phyloP scores from a whole-genome alignment of 116 monocot species.

The Cymodocea nodosa region DNA sequence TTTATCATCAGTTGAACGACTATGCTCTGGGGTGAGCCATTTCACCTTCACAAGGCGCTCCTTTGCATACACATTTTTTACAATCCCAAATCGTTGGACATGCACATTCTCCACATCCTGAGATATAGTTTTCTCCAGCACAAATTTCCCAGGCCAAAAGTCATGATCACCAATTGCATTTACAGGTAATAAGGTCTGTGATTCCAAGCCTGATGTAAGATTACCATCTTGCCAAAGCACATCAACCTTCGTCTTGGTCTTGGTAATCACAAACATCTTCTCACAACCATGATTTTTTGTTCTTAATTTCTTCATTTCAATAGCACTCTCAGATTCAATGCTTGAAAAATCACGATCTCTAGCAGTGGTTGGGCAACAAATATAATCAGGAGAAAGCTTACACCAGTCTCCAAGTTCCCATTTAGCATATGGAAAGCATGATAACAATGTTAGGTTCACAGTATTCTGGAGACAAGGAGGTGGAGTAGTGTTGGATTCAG shows the following conservation, averaged over 20 bases:
- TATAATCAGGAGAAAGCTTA: constrained; percentile 37
- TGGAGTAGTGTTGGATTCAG: constrained; percentile 9
- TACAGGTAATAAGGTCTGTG: constrained; percentile 40
- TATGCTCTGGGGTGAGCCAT: constrained; percentile 24
- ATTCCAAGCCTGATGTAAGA: constrained; percentile 42
- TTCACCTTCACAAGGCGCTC: constrained; percentile 60
- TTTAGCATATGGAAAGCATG: constrained; percentile 50
- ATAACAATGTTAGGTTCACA: constrained; percentile 43
- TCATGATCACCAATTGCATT: constrained; percentile 80
- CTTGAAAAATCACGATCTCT: background rate
- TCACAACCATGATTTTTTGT: constrained; percentile 12
- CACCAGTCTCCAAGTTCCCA: constrained; percentile 98
- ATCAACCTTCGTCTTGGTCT: constrained; percentile 59
- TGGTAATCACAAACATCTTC: constrained; percentile 45
- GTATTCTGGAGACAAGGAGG: constrained; percentile 45
- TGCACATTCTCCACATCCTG: constrained; percentile 20
- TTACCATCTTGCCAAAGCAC: constrained; percentile 81
- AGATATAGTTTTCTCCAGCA: constrained; percentile 50
- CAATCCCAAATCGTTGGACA: constrained; percentile 40
- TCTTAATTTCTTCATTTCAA: constrained; percentile 19
- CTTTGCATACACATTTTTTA: constrained; percentile 53
- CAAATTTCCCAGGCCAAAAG: constrained; percentile 81
- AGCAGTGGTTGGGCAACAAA: constrained; percentile 2
- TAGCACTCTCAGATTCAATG: constrained; percentile 1
- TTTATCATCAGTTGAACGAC: background rate